Evolutionary conservation across 1,139 yeast genomes (phyloP), one percentile per base, ranked within the genome.

Genomic region (Blastobotrys apis): DNA sequence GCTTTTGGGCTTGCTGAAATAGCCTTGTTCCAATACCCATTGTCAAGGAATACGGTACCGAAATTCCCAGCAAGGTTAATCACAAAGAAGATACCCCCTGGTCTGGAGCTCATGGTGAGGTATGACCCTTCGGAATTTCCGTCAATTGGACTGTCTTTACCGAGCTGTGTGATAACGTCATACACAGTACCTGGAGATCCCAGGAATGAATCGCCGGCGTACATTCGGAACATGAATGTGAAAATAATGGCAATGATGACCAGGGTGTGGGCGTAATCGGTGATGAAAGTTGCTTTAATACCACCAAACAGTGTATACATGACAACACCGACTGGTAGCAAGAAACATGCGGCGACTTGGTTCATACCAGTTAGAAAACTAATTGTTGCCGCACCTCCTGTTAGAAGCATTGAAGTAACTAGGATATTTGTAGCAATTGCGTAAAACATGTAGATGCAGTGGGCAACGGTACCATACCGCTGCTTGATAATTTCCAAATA

Each of bases 221-320:
- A 60, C 1, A 64, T 56, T 48, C 66, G 48, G 42, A 64, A 33
- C 55, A 64, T 55, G 64, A 69, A 52, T 53, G 49, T 45, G 55
- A 58, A 38, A 66, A 60, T 44, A 17, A 74, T 65, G 37, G 70
- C 61, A 47, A 72, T 65, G 35, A 75, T 64, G 45, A 74, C 65
- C 38, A 74, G 67, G 0, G 80, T 87, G 65, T 87, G 95, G 45
- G 80, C 77, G 60, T 84, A 88, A 64, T 87, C 97, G 5, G 95
- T 86, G 58, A 87, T 69, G 65, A 87, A 85, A 3, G 95, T 87
- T 21, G 96, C 94, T 63, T 84, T 86, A 58, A 88, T 77, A 58
- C 96, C 96, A 50, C 96, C 96, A 54, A 84, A 83, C 45, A 86
- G 66, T 2, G 95, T 87, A 66, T 86, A 87, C 36, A 84, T 66